These are phyloP conservation scores for Phytophthora chlamydospora DNA, from an alignment of 352 stramenopile species.

Conservation along the genomic window DNA sequence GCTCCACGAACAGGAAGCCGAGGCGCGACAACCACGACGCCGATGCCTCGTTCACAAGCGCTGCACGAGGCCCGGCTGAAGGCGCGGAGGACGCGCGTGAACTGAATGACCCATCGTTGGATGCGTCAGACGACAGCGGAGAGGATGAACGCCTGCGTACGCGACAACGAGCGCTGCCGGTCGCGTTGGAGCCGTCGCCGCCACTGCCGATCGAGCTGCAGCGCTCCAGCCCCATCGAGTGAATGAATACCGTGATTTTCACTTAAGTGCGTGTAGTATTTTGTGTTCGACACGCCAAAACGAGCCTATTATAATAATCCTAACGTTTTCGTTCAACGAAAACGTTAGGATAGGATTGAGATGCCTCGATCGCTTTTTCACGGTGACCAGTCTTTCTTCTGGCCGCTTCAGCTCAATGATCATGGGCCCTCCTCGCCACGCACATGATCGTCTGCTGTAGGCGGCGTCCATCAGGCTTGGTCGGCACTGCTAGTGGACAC, in stretches of 20 bases:
- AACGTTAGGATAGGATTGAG: too few relatives aligned
- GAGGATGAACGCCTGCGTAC: slow-evolving; percentile 14
- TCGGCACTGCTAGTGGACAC: slow-evolving; percentile 1
- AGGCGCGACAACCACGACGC: slow-evolving; percentile 38
- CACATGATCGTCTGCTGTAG: slow-evolving; percentile 1
- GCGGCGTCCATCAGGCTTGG: slow-evolving; percentile 14
- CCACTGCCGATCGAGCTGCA: slow-evolving; percentile 11
- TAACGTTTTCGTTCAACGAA: too few relatives aligned
- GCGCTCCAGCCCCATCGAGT: too few relatives aligned
- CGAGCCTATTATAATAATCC: too few relatives aligned
- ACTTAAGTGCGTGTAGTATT: too few relatives aligned
- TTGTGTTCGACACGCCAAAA: too few relatives aligned
- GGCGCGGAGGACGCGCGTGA: not conserved
- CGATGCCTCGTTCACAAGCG: slow-evolving; percentile 17
- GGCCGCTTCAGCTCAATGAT: not conserved
- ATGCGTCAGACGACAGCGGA: not conserved
- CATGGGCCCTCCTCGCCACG: not conserved
- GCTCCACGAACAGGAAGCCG: slow-evolving; percentile 43
- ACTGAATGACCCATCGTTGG: not conserved
- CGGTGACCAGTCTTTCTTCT: too few relatives aligned
- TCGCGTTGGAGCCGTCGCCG: slow-evolving; percentile 11
- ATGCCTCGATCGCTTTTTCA: too few relatives aligned
- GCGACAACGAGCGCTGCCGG: slow-evolving; percentile 8
- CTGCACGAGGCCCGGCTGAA: slow-evolving; percentile 2
- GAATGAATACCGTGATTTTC: too few relatives aligned